These are phyloP conservation scores for Chalaropsis ovoidea DNA, from an alignment of 2,329 filamentous ascomycete species.

Conservation along the genomic window DNA sequence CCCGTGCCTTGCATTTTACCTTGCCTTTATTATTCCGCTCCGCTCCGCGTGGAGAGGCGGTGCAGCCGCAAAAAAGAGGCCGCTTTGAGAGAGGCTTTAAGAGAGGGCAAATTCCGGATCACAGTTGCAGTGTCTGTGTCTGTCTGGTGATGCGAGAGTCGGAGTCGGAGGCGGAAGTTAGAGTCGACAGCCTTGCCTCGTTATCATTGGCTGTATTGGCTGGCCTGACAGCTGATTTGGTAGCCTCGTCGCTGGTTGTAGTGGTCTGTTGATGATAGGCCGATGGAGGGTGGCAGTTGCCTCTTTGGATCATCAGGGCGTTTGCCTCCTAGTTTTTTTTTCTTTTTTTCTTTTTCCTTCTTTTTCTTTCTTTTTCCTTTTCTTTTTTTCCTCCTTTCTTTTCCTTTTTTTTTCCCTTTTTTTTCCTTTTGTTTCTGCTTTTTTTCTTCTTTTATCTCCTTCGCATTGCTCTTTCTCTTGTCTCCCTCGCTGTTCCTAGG, in stretches of 20 bases:
- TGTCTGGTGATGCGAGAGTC: background rate
- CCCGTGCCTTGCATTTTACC: background rate
- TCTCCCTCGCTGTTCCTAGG: background rate
- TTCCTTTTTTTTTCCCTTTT: background rate
- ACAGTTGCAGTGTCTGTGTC: background rate
- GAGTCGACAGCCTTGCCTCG: background rate
- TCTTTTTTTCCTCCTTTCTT: background rate
- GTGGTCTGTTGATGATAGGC: background rate
- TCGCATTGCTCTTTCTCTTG: background rate
- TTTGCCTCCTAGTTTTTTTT: background rate
- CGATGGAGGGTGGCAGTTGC: background rate
- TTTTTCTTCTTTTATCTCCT: background rate
- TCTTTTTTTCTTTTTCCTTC: constrained; percentile 22
- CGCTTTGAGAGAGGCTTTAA: background rate
- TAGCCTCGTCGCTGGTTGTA: background rate
- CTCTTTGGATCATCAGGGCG: constrained; percentile 1
- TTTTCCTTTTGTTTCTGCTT: background rate
- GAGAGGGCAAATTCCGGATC: background rate
- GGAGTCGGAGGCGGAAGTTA: too few species aligned
- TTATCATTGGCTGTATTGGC: background rate
- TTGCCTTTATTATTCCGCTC: background rate
- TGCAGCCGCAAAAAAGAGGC: too few species aligned
- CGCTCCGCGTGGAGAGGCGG: too few species aligned
- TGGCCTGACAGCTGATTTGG: background rate
- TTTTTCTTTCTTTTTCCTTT: background rate